phyloP scores from a whole-genome alignment of 2,329 filamentous ascomycete species.

The Sporothrix inflata region DNA sequence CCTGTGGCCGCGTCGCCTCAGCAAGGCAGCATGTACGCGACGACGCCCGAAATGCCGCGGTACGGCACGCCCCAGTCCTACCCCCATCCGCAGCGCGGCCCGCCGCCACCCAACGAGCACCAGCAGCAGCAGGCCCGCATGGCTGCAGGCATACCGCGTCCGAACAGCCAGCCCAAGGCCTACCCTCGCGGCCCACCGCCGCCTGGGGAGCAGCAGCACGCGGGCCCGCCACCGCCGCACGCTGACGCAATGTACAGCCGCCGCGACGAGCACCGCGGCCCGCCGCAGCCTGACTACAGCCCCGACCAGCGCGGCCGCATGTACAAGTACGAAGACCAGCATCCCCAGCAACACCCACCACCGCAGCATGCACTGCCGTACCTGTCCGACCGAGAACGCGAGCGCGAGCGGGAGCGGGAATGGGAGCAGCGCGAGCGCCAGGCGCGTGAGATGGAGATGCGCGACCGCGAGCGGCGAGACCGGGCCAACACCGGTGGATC shows the following conservation, averaged over 20 bases:
- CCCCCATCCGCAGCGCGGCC: conserved; percentile 51
- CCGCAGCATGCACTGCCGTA: conserved; percentile 40
- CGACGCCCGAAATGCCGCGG: conserved; percentile 58
- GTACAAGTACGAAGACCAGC: conserved; percentile 55
- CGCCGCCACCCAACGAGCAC: conserved; percentile 53
- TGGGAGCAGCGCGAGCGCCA: conserved; percentile 39
- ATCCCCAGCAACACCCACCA: conserved; percentile 38
- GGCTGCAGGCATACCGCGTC: conserved; percentile 47
- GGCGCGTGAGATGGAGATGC: conserved; percentile 42
- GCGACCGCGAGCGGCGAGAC: conserved; percentile 43
- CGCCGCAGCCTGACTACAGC: conserved; percentile 54
- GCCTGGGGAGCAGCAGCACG: conserved; percentile 29
- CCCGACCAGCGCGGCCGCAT: conserved; percentile 52
- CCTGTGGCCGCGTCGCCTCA: conserved; percentile 40
- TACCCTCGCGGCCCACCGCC: conserved; percentile 49
- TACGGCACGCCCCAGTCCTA: conserved; percentile 64
- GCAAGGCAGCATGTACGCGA: conserved; percentile 51
- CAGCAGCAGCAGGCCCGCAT: conserved; percentile 40
- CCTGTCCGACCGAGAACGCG: conserved; percentile 29
- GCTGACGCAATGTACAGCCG: conserved; percentile 48
- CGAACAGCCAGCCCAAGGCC: conserved; percentile 57
- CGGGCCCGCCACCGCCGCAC: conserved; percentile 34
- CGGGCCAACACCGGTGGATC: conserved; percentile 42
- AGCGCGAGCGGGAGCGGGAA: conserved; percentile 39
- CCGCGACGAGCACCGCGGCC: conserved; percentile 50